Base-by-base conservation (phyloP, 2,329 filamentous ascomycete species). In the Cercospora sesami region DNA sequence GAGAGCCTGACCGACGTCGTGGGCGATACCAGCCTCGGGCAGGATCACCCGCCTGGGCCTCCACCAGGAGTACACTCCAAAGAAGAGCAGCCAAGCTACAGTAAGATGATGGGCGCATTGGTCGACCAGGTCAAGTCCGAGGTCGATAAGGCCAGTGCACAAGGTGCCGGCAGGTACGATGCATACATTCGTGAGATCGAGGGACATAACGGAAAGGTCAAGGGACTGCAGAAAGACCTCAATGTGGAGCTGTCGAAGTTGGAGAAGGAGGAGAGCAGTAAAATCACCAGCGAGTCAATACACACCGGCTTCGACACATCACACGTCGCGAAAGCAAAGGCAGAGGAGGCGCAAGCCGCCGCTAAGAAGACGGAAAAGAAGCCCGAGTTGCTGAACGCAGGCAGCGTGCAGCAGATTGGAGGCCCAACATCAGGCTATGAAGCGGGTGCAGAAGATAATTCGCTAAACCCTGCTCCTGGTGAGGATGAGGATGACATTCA, bases 61-160 rank as follows among this genome's bases (percentile, higher is more conserved):
- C 94, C 94, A 1, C 90, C 89, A 72, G 93, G 92, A 58, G 90
- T 97, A 30, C 90, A 96, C 77, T 85, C 86, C 51, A 85, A 92
- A 64, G 87, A 91, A 78, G 89, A 89, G 76, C 88, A 92, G 74
- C 92, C 92, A 0, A 91, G 90, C 14, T 99, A 97, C 78, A 95
- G 93, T 45, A 93, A 96, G 83, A 99, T 99, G 95, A 94, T 99
- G 91, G 92, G 92, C n/a, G 89, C 90, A n/a, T 81, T 99, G 75
- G 86, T 98, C 21, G 95, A 99, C 76, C 91, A 96, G 80, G 93
- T 98, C 51, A 97, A 97, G 80, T 89, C 92, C 72, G 88, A 91
- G 61, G 84, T 97, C 39, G 91, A 94, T 65, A 91, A 93, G 77
- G 77, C 79, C 21, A 91, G 91, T 80, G 85, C 86, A 0, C 87